Percentiles rank a stretch among this genome's conserved stretches.
These are phyloP conservation scores for Trematosphaeria pertusa DNA, from an alignment of 2,329 filamentous ascomycete genomes.

Conservation along the genomic window DNA sequence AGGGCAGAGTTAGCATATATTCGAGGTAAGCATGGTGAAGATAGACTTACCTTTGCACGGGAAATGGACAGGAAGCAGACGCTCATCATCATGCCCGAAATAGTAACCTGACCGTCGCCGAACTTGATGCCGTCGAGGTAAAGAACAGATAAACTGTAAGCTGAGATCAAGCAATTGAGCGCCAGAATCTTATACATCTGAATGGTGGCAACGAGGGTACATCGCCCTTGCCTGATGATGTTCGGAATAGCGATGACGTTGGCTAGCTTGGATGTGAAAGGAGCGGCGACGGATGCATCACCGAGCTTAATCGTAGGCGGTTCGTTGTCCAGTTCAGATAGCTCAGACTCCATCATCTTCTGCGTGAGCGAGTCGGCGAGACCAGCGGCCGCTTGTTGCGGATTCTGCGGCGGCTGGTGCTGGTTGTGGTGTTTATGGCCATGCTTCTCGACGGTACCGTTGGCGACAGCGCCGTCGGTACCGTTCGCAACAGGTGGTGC, in stretches of 20 bases:
- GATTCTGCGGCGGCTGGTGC: slow-evolving; percentile 58
- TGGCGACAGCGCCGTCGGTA: slow-evolving; percentile 27
- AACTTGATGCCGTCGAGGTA: slow-evolving; percentile 99
- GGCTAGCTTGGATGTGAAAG: slow-evolving; percentile 96
- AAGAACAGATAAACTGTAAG: slow-evolving; percentile 94
- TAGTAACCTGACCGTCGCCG: slow-evolving; percentile 96
- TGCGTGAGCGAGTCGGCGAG: slow-evolving; percentile 87
- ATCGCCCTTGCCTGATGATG: slow-evolving; percentile 96
- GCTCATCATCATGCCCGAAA: slow-evolving; percentile 99
- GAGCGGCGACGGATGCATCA: slow-evolving; percentile 94
- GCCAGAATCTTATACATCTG: slow-evolving; percentile 99
- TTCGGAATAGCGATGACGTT: slow-evolving; percentile 98
- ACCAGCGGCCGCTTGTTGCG: slow-evolving; percentile 68
- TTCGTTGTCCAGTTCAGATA: slow-evolving; percentile 77
- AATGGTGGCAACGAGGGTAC: slow-evolving; percentile 96
- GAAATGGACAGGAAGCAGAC: slow-evolving; percentile 99
- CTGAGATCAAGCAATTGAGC: slow-evolving; percentile 95
- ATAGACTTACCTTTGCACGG: slow-evolving; percentile 73
- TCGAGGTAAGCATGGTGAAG: neutral
- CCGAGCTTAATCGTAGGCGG: slow-evolving; percentile 96
- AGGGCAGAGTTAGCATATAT: slow-evolving; percentile 33
- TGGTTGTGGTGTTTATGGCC: too few relatives aligned
- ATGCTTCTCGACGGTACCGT: slow-evolving; percentile 30
- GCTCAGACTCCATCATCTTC: slow-evolving; percentile 87
- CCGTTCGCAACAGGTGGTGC: slow-evolving; percentile 58